Percentiles rank a stretch among this genome's conserved stretches.
These are phyloP conservation scores for Lachnellula subtilissima DNA, from an alignment of 2,329 filamentous ascomycete species.

Conservation along the genomic window DNA sequence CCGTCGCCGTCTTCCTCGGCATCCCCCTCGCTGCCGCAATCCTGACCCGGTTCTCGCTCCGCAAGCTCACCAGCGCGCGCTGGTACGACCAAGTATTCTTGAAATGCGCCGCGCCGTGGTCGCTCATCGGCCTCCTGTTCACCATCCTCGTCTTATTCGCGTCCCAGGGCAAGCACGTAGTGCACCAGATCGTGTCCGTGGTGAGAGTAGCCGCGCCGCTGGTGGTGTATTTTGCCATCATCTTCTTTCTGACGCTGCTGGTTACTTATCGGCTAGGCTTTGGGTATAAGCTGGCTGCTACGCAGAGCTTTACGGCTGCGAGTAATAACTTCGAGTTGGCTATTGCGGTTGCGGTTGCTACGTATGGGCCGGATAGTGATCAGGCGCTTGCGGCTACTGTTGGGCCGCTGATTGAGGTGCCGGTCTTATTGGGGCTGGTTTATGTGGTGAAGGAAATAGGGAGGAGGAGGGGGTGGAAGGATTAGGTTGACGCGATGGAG, in stretches of 20 bases:
- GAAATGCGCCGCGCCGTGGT: conserved; percentile 65
- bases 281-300: conserved; percentile 63
- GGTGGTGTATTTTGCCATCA: conserved; percentile 71
- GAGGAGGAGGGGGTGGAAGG: conserved; percentile 37
- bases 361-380: conserved; percentile 71
- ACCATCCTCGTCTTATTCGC: conserved; percentile 85
- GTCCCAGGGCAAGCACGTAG: conserved; percentile 70
- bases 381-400: conserved; percentile 80
- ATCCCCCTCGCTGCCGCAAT: conserved; percentile 78
- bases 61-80: conserved; percentile 45
- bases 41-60: conserved; percentile 63
- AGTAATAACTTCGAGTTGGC: conserved; percentile 94
- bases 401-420: conserved; percentile 81
- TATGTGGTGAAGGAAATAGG: conserved; percentile 64
- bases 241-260: conserved; percentile 67
- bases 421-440: conserved; percentile 71
- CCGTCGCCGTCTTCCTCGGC: conserved; percentile 78
- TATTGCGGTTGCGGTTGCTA: conserved; percentile 80
- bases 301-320: conserved; percentile 82
- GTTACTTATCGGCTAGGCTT: conserved; percentile 64
- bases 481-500: conserved; percentile 11
- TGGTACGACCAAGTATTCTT: conserved; percentile 69
- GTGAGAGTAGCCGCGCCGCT: conserved; percentile 76
- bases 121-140: conserved; percentile 77
- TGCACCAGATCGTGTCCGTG: conserved; percentile 79